Evolutionary conservation across 2,329 filamentous ascomycete genomes (phyloP).

Genomic region (Claviceps maximensis): DNA sequence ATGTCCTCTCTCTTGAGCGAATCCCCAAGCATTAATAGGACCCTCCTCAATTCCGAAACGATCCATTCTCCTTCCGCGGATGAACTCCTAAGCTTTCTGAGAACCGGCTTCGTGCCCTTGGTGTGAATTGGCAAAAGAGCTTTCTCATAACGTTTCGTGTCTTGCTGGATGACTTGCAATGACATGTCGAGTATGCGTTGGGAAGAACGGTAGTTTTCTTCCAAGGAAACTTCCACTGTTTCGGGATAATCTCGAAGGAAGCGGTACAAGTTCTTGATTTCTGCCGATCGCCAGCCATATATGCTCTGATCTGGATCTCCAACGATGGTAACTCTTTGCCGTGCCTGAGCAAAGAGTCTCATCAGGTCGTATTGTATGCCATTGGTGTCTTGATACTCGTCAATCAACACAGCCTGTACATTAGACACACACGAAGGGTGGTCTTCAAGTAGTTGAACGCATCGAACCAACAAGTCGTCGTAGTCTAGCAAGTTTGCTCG

Average conservation of each 20-base stretch:
- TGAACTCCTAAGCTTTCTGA: conserved; percentile 59
- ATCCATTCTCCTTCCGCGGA: conserved; percentile 77
- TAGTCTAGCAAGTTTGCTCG: conserved; percentile 81
- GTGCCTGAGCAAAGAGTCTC: conserved; percentile 65
- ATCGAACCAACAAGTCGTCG: conserved; percentile 78
- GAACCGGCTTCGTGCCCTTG: conserved; percentile 65
- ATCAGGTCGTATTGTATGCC: conserved; percentile 90
- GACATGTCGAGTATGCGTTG: conserved; percentile 71
- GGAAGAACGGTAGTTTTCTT: conserved; percentile 91
- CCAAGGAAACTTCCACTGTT: conserved; percentile 70
- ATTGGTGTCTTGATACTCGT: conserved; percentile 97
- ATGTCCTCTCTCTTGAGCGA: conserved; percentile 66
- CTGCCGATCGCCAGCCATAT: conserved; percentile 87
- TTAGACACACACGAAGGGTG: conserved; percentile 76
- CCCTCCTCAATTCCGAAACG: conserved; percentile 65
- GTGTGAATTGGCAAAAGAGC: conserved; percentile 66
- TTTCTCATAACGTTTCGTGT: conserved; percentile 68
- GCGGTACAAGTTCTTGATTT: conserved; percentile 73
- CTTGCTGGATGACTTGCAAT: conserved; percentile 80
- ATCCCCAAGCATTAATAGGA: conserved; percentile 55
- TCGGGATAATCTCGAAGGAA: conserved; percentile 65
- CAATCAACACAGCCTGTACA: conserved; percentile 81
- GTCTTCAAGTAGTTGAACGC: conserved; percentile 60
- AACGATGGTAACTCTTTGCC: conserved; percentile 77
- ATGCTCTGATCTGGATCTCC: conserved; percentile 97